Evolutionary conservation across 2,329 filamentous ascomycete genomes (phyloP), one percentile per base, ranked within the genome.

Genomic region (Rosellinia necatrix): DNA sequence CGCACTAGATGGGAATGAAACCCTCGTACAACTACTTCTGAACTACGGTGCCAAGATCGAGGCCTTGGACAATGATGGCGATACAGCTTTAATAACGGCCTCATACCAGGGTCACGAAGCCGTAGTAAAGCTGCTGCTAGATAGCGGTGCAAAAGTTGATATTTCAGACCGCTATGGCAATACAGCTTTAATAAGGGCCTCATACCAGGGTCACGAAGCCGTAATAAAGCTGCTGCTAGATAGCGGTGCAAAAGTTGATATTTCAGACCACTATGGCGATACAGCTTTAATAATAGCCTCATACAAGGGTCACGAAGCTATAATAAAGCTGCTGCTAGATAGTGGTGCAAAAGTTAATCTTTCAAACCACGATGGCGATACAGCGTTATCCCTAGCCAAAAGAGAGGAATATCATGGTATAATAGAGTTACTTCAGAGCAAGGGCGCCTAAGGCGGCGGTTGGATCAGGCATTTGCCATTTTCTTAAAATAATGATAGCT

Each of bases 261-360:
- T 17, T 22, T 17, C 9, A 17, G 24, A 55, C 19, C 17, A 9
- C 4, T 1, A 1, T n/a, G 17, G 32, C 9, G 2, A 2, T 8
- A 48, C 50, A 4, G 12, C 41, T 27, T 47, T 47, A 25, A 24
- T 19, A 2, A 13, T 2, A 0, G 42, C 50, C 8, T 27, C 34
- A 10, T 2, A 17, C 0, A 1, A 30, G n/a, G 34, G 42, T 19
- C 12, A 32, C 25, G 7, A 40, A 4, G 10, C 21, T 9, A 15
- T 40, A 8, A 24, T 40, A 30, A 27, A 40, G 32, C 50, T 46
- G 13, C 50, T 53, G 24, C 41, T 40, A 4, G 41, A 53, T 6
- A 24, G 7, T 0, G 25, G 40, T 15, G 41, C 40, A 15, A 27
- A 38, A 5, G 8, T 49, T 22, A 35, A 41, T 25, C 9, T 8